A percentile compares a stretch with the other conserved stretches of the same genome.
Evolutionary conservation across 2,329 filamentous ascomycete species (phyloP).

Genomic region (Epichloe bromicola): DNA sequence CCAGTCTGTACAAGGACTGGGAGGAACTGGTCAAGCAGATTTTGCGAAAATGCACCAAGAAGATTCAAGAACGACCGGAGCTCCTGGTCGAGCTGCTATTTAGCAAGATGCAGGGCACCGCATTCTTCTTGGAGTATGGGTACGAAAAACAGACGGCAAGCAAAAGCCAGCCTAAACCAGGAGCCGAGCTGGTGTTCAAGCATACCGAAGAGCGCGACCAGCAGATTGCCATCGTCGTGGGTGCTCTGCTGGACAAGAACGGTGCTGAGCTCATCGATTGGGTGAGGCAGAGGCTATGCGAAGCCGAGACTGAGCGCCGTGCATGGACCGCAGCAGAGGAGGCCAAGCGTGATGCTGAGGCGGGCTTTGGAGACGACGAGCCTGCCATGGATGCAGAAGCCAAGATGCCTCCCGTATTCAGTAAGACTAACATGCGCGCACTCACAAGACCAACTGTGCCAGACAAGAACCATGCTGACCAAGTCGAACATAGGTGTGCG

Average conservation of each 20-base stretch:
- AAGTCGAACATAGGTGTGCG: slow-evolving; percentile 33
- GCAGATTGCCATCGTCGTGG: slow-evolving; percentile 69
- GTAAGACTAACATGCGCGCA: slow-evolving; percentile 15
- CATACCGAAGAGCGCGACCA: slow-evolving; percentile 52
- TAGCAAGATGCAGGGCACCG: slow-evolving; percentile 73
- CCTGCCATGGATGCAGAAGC: slow-evolving; percentile 12
- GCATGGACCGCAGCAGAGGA: slow-evolving; percentile 64
- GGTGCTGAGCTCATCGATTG: slow-evolving; percentile 66
- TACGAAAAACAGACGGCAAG: slow-evolving; percentile 70
- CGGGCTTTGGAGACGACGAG: slow-evolving; percentile 18
- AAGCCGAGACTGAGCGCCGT: slow-evolving; percentile 58
- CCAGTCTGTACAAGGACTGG: slow-evolving; percentile 72
- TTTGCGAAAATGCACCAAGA: slow-evolving; percentile 67
- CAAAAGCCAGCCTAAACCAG: slow-evolving; percentile 49
- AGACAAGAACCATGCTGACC: slow-evolving; percentile 4
- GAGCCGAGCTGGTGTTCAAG: slow-evolving; percentile 74
- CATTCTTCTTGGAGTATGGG: slow-evolving; percentile 83
- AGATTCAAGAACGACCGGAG: slow-evolving; percentile 73
- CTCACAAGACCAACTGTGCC: background rate
- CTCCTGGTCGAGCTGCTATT: slow-evolving; percentile 87
- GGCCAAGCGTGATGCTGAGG: slow-evolving; percentile 33
- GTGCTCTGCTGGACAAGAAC: slow-evolving; percentile 66
- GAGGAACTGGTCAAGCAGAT: slow-evolving; percentile 79
- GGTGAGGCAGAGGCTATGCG: slow-evolving; percentile 59
- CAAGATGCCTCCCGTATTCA: slow-evolving; percentile 20